These are phyloP conservation scores for Solanum rostratum DNA, from an alignment of 257 asterid genomes.

Conservation along the genomic window DNA sequence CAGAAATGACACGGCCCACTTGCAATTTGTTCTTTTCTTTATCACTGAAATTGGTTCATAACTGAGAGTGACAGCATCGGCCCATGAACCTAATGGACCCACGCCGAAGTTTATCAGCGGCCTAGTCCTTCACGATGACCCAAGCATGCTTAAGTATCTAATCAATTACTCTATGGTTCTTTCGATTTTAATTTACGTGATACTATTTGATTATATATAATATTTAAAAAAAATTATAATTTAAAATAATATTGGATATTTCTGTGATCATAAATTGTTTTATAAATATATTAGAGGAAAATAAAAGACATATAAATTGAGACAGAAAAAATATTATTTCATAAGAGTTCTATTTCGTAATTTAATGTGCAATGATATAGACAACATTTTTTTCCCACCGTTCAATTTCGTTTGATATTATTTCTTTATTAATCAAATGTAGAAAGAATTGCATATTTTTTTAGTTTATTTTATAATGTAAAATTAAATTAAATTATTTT, in stretches of 20 bases:
- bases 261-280: too few species aligned
- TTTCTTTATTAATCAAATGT: too few species aligned
- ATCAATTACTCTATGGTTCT: neutral
- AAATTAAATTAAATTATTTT: neutral
- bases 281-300: too few species aligned
- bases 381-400: neutral
- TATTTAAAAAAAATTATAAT: too few species aligned
- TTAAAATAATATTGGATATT: too few species aligned
- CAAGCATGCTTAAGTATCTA: neutral
- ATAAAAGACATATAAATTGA: too few species aligned
- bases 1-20: constrained; percentile 7
- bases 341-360: neutral
- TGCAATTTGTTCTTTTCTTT: neutral
- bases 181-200: too few species aligned
- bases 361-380: neutral
- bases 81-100: neutral
- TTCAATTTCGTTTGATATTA: neutral
- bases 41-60: neutral
- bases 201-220: too few species aligned
- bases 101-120: neutral
- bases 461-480: too few species aligned
- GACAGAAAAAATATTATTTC: too few species aligned
- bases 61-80: constrained; percentile 14
- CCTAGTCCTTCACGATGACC: neutral
- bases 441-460: too few species aligned